A percentile compares a stretch with the other conserved stretches of the same genome.
phyloP scores from a whole-genome alignment of 1,284 basidiomycete genomes.

The Coriolopsis trogii region DNA sequence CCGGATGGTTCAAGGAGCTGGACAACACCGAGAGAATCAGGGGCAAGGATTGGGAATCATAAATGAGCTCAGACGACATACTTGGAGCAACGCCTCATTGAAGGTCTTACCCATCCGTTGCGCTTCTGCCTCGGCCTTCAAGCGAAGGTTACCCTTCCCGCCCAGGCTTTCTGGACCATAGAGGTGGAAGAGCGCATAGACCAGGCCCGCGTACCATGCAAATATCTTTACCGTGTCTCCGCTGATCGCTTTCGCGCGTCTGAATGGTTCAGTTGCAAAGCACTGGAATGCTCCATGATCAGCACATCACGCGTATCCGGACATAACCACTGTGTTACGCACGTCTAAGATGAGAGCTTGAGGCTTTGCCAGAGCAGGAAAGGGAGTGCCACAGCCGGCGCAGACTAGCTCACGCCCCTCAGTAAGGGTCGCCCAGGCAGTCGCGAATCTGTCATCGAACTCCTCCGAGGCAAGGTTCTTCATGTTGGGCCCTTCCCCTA shows the following conservation, averaged over 20 bases:
- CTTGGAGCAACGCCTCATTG: slow-evolving; percentile 18
- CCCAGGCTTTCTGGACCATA: slow-evolving; percentile 20
- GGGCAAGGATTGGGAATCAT: too few relatives aligned
- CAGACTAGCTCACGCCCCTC: slow-evolving; percentile 6
- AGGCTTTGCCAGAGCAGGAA: slow-evolving; percentile 1
- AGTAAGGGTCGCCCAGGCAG: background rate
- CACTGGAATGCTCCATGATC: slow-evolving; percentile 8
- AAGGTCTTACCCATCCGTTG: slow-evolving; percentile 6
- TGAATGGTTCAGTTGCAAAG: slow-evolving; percentile 12
- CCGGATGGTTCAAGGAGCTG: slow-evolving; percentile 5
- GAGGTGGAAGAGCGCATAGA: slow-evolving; percentile 11
- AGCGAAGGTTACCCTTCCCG: slow-evolving; percentile 18
- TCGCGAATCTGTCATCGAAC: background rate
- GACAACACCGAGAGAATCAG: background rate
- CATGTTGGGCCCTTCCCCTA: background rate
- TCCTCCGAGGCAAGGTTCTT: background rate
- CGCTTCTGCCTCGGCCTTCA: slow-evolving; percentile 18
- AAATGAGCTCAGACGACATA: background rate
- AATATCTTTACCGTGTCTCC: slow-evolving; percentile 18
- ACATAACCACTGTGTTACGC: background rate
- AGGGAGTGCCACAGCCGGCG: background rate
- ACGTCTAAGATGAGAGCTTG: slow-evolving; percentile 14
- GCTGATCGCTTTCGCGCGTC: background rate
- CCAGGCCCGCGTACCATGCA: slow-evolving; percentile 15
- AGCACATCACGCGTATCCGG: background rate